Evolutionary conservation across 768 basidiomycete genomes (phyloP).

Genomic region (Mycena albidolilacea): DNA sequence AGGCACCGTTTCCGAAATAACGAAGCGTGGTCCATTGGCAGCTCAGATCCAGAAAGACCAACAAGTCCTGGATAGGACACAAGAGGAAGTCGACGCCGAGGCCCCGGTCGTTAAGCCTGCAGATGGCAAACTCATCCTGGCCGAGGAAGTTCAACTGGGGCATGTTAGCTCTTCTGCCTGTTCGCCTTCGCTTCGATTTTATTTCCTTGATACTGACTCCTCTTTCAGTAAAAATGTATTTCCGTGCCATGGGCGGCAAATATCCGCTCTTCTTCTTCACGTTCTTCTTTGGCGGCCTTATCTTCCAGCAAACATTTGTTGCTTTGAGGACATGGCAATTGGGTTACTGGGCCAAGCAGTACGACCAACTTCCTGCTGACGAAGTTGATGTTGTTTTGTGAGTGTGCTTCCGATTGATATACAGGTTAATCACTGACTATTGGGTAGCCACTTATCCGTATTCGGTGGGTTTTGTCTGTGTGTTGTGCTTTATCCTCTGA

Average conservation of each 20-base stretch:
- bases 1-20: conserved; percentile 58
- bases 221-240: conserved; percentile 48
- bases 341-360: conserved; percentile 43
- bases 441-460: conserved; percentile 21
- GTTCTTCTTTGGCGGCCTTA: conserved; percentile 34
- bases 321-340: conserved; percentile 40
- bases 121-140: conserved; percentile 72
- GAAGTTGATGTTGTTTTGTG: conserved; percentile 35
- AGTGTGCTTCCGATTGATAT: not conserved
- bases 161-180: conserved; percentile 62
- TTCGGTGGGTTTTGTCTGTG: conserved; percentile 13
- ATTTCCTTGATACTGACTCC: conserved; percentile 31
- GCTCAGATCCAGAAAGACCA: conserved; percentile 56
- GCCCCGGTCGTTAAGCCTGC: conserved; percentile 38
- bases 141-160: conserved; percentile 74
- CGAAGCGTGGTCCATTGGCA: conserved; percentile 53
- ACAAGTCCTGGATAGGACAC: conserved; percentile 37
- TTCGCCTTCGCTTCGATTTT: not conserved
- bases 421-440: not conserved
- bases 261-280: conserved; percentile 41
- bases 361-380: conserved; percentile 27
- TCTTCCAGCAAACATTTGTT: conserved; percentile 29
- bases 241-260: conserved; percentile 37
- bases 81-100: conserved; percentile 42
- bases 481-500: not conserved